A percentile compares a stretch with the other conserved stretches of the same genome.
Evolutionary conservation across 1,284 basidiomycete genomes (phyloP).

Genomic region (Earliella scabrosa): DNA sequence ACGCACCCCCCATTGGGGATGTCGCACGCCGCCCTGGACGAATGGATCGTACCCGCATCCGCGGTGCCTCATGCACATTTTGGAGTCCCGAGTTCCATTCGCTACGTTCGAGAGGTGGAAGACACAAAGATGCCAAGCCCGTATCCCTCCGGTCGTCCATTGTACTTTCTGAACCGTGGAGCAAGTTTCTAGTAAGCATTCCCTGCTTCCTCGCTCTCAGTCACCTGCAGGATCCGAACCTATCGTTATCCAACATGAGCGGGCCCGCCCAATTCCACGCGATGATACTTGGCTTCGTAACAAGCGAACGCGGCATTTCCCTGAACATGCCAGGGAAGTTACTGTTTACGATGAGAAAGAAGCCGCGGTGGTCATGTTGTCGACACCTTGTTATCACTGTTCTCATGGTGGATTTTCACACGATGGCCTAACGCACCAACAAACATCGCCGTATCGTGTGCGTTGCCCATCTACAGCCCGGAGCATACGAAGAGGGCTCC

Average conservation of each 20-base stretch:
- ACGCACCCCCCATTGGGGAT: no score
- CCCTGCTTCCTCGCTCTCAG: constrained; percentile 3
- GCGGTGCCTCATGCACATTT: neutral
- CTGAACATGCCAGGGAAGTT: neutral
- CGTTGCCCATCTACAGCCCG: neutral
- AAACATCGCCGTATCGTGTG: neutral
- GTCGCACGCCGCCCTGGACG: no score
- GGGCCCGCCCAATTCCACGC: neutral
- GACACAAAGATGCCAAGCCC: neutral
- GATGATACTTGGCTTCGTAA: neutral
- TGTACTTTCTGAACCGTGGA: neutral
- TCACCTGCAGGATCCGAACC: neutral
- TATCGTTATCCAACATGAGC: constrained; percentile 1
- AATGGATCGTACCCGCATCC: neutral
- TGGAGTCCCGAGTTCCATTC: neutral
- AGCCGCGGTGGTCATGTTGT: constrained; percentile 1
- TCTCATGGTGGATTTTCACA: neutral
- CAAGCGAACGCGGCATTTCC: neutral
- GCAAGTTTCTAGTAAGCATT: neutral
- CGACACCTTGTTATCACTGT: constrained; percentile 1
- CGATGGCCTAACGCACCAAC: neutral
- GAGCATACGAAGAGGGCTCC: neutral
- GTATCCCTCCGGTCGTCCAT: neutral
- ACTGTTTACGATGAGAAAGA: neutral
- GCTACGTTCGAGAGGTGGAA: neutral